Percentiles rank a stretch among this genome's conserved stretches.
These are phyloP conservation scores for Urochloa ruziziensis DNA, from an alignment of 176 grass and related monocot genomes.

Conservation along the genomic window DNA sequence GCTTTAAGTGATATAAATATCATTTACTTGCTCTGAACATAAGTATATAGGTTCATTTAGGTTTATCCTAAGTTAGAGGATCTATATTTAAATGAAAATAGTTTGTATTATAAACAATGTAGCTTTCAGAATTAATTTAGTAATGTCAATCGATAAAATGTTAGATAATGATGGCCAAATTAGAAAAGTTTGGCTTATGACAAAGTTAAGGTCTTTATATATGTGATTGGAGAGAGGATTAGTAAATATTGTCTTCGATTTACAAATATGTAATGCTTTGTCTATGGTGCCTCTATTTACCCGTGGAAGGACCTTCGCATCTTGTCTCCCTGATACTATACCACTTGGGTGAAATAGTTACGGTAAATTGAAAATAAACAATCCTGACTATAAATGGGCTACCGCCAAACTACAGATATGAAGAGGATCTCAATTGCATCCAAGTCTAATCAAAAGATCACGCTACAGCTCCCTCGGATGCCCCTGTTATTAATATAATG, in stretches of 20 bases:
- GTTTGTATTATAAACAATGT: neutral
- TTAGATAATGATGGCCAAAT: neutral
- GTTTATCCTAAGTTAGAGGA: neutral
- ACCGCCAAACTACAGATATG: too few species aligned
- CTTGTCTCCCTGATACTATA: neutral
- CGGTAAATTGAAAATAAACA: too few species aligned
- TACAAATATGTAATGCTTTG: neutral
- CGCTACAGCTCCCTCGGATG: too few species aligned
- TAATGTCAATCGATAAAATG: neutral
- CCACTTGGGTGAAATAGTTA: neutral
- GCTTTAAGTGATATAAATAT: neutral
- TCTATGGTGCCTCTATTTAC: neutral
- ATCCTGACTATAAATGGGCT: too few species aligned
- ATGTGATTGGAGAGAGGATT: neutral
- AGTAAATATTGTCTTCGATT: neutral
- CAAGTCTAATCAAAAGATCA: too few species aligned
- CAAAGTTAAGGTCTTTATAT: neutral
- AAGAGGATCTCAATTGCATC: too few species aligned
- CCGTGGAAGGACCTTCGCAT: neutral
- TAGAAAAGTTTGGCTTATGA: neutral
- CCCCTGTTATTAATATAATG: neutral
- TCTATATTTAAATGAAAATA: too few species aligned
- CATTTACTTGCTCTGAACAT: neutral
- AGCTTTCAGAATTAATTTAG: neutral
- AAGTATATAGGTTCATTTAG: neutral